These are phyloP conservation scores for Aphanomyces astaci DNA, from an alignment of 352 stramenopile species.

Conservation along the genomic window DNA sequence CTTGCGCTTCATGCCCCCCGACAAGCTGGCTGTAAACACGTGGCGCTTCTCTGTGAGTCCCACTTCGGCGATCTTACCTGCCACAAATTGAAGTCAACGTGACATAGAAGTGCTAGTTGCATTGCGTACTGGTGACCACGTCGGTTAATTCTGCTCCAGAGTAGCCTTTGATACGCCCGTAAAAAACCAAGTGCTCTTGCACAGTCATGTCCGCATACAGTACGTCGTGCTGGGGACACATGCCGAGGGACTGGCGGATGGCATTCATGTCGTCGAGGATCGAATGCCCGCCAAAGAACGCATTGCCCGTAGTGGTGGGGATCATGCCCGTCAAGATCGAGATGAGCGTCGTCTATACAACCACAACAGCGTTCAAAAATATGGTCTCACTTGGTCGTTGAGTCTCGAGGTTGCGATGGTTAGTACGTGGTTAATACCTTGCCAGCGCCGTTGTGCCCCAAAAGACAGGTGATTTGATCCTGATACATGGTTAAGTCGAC, in stretches of 20 bases:
- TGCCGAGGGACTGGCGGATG: slow-evolving; percentile 88
- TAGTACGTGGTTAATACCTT: too few relatives aligned
- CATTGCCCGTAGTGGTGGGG: slow-evolving; percentile 44
- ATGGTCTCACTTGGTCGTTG: too few relatives aligned
- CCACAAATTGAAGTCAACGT: too few relatives aligned
- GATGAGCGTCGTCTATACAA: slow-evolving; percentile 50
- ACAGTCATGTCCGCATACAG: slow-evolving; percentile 94
- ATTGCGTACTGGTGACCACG: not conserved
- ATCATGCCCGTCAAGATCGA: slow-evolving; percentile 77
- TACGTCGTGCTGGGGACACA: slow-evolving; percentile 97
- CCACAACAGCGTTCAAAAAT: too few relatives aligned
- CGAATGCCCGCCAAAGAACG: slow-evolving; percentile 45
- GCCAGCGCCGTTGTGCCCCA: slow-evolving; percentile 93
- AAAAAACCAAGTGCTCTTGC: slow-evolving; percentile 93
- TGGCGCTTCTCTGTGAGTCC: slow-evolving; percentile 84
- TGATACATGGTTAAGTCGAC: slow-evolving; percentile 86
- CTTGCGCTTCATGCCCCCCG: slow-evolving; percentile 73
- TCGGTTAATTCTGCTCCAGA: not conserved
- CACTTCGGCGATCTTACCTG: slow-evolving; percentile 78
- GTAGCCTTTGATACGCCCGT: slow-evolving; percentile 86
- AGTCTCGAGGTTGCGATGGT: too few relatives aligned
- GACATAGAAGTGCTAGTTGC: not conserved
- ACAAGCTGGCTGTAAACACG: slow-evolving; percentile 45
- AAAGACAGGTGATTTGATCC: slow-evolving; percentile 89
- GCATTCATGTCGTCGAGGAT: slow-evolving; percentile 62